Percentiles rank a stretch among this genome's conserved stretches.
phyloP scores from a whole-genome alignment of 139 green algal genomes.

The Prasinococcaceae sp. region DNA sequence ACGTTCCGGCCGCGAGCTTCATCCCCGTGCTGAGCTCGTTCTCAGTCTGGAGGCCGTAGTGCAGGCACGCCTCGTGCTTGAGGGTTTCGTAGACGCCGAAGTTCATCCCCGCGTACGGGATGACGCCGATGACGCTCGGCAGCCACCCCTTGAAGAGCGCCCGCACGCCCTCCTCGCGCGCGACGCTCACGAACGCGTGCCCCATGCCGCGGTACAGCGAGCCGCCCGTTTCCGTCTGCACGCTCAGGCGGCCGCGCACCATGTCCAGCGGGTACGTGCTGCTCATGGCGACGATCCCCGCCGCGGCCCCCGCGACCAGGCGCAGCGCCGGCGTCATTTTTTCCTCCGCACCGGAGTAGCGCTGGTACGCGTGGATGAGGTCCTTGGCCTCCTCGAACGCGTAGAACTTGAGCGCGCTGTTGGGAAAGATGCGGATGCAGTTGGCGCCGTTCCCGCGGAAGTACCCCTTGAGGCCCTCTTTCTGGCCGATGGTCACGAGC shows the following conservation, averaged over 20 bases:
- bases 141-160: slow-evolving; percentile 94
- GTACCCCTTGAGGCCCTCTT: slow-evolving; percentile 73
- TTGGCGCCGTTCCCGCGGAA: slow-evolving; percentile 97
- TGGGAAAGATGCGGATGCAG: slow-evolving; percentile 94
- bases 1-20: slow-evolving; percentile 70
- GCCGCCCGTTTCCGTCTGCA: slow-evolving; percentile 45
- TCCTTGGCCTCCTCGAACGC: slow-evolving; percentile 78
- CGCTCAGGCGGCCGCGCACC: slow-evolving; percentile 76
- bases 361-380: too few species aligned
- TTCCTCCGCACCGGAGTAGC: too few species aligned
- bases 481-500: slow-evolving; percentile 51
- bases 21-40: slow-evolving; percentile 62
- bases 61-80: too few species aligned
- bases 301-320: slow-evolving; percentile 68
- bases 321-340: slow-evolving; percentile 73
- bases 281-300: slow-evolving; percentile 87
- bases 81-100: slow-evolving; percentile 95
- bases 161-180: slow-evolving; percentile 66
- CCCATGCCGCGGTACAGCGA: slow-evolving; percentile 76
- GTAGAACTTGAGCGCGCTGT: slow-evolving; percentile 94
- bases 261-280: slow-evolving; percentile 97
- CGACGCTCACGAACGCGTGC: slow-evolving; percentile 63
- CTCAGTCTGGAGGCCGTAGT: too few species aligned
- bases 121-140: slow-evolving; percentile 87
- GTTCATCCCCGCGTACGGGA: slow-evolving; percentile 96